Percentiles rank a stretch among this genome's conserved stretches.
phyloP scores from a whole-genome alignment of 2,329 filamentous ascomycete species.

The Tolypocladium amazonense region DNA sequence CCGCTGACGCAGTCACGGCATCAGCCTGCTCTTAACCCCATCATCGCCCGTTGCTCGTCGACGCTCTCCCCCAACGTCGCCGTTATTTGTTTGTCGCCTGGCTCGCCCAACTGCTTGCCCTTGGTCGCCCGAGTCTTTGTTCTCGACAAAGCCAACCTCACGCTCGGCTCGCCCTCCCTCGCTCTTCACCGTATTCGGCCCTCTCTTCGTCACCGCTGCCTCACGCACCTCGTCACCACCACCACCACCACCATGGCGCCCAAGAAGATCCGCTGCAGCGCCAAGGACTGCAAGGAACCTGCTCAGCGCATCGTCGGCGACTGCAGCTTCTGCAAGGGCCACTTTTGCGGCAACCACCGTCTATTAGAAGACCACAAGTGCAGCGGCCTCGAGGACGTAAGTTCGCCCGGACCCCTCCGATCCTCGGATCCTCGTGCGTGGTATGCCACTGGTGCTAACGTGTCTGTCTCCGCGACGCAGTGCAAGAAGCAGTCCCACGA shows the following conservation, averaged over 20 bases:
- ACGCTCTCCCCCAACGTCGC: neutral
- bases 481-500: conserved; percentile 97
- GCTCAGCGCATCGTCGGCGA: conserved; percentile 93
- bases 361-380: conserved; percentile 93
- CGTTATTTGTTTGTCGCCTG: neutral
- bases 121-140: neutral
- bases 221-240: neutral
- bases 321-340: conserved; percentile 87
- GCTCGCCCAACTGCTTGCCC: neutral
- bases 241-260: conserved; percentile 40
- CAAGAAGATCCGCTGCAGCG: conserved; percentile 75
- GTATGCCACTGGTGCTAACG: conserved; percentile 1
- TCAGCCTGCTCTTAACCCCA: conserved; percentile 2
- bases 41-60: neutral
- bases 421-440: neutral
- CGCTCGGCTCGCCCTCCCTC: conserved; percentile 7
- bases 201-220: neutral
- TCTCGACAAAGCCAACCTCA: neutral
- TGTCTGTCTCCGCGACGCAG: conserved; percentile 28
- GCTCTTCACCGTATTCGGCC: conserved; percentile 5
- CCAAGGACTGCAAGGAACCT: conserved; percentile 78
- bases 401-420: conserved; percentile 16
- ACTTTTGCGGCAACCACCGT: conserved; percentile 92
- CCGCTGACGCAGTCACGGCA: conserved; percentile 3
- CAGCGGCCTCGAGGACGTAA: conserved; percentile 76